Base-by-base conservation (phyloP, 2,329 filamentous ascomycete species). In the Pyrenophora graminea region DNA sequence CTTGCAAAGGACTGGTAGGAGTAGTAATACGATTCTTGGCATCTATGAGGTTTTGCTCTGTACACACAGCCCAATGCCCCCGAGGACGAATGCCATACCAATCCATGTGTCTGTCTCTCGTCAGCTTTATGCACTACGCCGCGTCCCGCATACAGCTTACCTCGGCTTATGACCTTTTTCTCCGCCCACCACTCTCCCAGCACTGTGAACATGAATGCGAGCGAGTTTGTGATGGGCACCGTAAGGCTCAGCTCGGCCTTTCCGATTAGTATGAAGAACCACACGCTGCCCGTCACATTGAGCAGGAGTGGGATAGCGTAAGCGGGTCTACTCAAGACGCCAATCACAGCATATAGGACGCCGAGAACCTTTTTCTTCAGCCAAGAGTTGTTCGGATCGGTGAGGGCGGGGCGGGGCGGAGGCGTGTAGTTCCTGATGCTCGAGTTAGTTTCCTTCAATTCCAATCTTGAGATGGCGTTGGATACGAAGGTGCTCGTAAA, bases 131-230 rank as follows among this genome's bases (percentile, higher is more conserved):
- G 33, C 7, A 13, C 10, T 2, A 12, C 10, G 23, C 1, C 40
- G n/a, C 13, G 17, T 13, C 34, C n/a, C n/a, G 1, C 10, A 10
- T n/a, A 6, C 25, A 18, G 76, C 82, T 67, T 77, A 91, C 90
- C 85, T 79, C 85, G 82, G 61, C 86, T 89, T 55, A 97, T 96
- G 1, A 92, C 88, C 72, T 97, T 97, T 54, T 85, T 85, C 66
- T 97, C 93, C 1, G 93, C 91, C 80, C 88, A 95, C 91, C 92
- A 97, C 64, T 97, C 93, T 1, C 92, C 93, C 10, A 97, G 68
- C 2, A 97, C 92, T 0, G 93, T 97, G 68, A 97, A 97, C n/a
- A 97, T 75, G 63, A 97, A 97, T 0, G 93, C 93, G 67, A 96
- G 77, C 0, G 91, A 96, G 68, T 97, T 97, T 1, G 93, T 92